Conservation (phyloP, 306 rosid genomes). For the Cucurbita argyrosperma region DNA sequence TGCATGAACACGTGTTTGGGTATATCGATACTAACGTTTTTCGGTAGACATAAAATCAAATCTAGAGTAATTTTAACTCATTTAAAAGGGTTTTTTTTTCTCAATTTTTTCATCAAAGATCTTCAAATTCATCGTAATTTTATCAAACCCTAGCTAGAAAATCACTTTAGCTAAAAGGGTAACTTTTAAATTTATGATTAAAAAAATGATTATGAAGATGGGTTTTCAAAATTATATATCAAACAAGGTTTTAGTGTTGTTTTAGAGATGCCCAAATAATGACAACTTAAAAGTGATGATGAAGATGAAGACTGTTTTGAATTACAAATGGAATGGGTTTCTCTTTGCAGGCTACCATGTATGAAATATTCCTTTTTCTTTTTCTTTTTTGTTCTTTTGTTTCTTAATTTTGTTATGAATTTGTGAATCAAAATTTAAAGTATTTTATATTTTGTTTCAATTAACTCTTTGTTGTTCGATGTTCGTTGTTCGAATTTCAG, state of each 20-base stretch:
- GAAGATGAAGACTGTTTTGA: not conserved
- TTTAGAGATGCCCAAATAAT: not conserved
- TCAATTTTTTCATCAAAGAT: not conserved
- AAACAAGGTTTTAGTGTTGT: not conserved
- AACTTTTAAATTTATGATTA: not conserved
- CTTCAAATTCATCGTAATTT: not conserved
- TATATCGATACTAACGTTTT: not conserved
- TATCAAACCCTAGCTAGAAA: not conserved
- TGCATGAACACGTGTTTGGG: not conserved
- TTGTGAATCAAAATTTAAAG: not conserved
- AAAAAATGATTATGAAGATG: not conserved
- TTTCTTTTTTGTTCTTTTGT: not conserved
- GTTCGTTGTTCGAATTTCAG: not conserved
- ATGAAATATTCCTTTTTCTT: not conserved
- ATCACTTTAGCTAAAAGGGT: not conserved
- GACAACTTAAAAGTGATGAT: not conserved
- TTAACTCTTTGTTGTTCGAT: too few species aligned
- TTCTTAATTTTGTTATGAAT: not conserved
- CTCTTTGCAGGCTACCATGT: not conserved
- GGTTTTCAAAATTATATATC: not conserved
- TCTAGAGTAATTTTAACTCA: not conserved
- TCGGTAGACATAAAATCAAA: not conserved
- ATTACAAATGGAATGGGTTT: not conserved
- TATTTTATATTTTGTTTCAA: too few species aligned
- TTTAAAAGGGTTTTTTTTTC: not conserved